Conservation (phyloP, 2,329 filamentous ascomycete species). For the Phyllosticta citribraziliensis region DNA sequence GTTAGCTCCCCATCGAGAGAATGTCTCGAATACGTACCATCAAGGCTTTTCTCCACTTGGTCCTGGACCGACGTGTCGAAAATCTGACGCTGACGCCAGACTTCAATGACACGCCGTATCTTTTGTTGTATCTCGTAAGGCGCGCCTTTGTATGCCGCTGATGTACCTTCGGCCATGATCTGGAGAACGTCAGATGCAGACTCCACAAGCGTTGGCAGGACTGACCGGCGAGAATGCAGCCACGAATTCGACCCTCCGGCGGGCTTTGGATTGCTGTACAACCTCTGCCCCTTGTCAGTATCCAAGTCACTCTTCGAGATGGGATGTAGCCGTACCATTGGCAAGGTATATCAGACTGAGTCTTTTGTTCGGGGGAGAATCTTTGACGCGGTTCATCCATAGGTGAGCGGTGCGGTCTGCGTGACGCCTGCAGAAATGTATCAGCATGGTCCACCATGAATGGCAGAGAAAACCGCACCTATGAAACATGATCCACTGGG, state of each 20-base stretch:
- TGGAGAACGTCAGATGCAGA: constrained; percentile 15
- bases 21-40: constrained; percentile 47
- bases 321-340: constrained; percentile 60
- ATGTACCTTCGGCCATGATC: constrained; percentile 82
- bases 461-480: constrained; percentile 46
- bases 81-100: constrained; percentile 80
- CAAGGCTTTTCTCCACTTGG: constrained; percentile 68
- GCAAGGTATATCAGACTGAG: constrained; percentile 89
- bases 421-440: constrained; percentile 58
- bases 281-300: constrained; percentile 54
- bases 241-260: constrained; percentile 86
- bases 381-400: constrained; percentile 83
- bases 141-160: constrained; percentile 83
- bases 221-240: constrained; percentile 72
- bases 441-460: not conserved
- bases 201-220: constrained; percentile 8
- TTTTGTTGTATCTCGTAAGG: constrained; percentile 80
- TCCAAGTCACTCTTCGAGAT: not conserved
- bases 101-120: constrained; percentile 79
- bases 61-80: constrained; percentile 74
- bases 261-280: constrained; percentile 87
- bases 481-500: constrained; percentile 99
- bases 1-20: constrained; percentile 8
- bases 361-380: constrained; percentile 75
- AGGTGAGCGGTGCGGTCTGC: constrained; percentile 85